phyloP scores from a whole-genome alignment of 2,329 filamentous ascomycete species.

The Septoria petroselini region DNA sequence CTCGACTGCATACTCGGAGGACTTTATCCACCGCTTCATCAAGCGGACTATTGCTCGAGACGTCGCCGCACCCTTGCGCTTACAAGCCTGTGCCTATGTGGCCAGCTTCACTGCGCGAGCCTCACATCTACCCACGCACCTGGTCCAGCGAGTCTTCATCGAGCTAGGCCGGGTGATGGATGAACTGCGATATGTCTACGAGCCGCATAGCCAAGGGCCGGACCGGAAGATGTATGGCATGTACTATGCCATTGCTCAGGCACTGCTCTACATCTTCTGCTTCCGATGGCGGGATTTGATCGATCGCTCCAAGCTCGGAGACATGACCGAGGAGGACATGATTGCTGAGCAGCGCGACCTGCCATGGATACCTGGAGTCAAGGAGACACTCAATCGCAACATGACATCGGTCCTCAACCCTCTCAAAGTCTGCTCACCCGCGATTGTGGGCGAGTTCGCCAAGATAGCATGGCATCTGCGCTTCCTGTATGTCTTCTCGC shows the following conservation, averaged over 20 bases:
- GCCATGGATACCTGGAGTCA: constrained; percentile 71
- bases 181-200: constrained; percentile 67
- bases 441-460: constrained; percentile 88
- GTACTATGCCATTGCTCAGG: constrained; percentile 87
- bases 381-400: constrained; percentile 69
- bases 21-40: constrained; percentile 78
- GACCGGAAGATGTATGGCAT: constrained; percentile 78
- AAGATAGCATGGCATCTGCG: constrained; percentile 79
- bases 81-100: constrained; percentile 86
- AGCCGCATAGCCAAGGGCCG: constrained; percentile 73
- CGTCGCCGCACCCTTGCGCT: constrained; percentile 71
- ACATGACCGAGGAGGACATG: constrained; percentile 52
- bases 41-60: constrained; percentile 77
- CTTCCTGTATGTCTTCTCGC: constrained; percentile 83
- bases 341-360: constrained; percentile 69
- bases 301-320: constrained; percentile 43
- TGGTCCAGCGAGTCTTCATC: constrained; percentile 79
- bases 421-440: constrained; percentile 86
- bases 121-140: constrained; percentile 69
- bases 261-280: constrained; percentile 91
- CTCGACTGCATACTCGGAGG: constrained; percentile 72
- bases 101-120: constrained; percentile 92
- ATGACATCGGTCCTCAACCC: constrained; percentile 90
- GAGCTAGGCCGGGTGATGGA: constrained; percentile 76
- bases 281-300: constrained; percentile 95